These are phyloP conservation scores for Tarenaya hassleriana DNA, from an alignment of 345 rosid species.

Conservation along the genomic window DNA sequence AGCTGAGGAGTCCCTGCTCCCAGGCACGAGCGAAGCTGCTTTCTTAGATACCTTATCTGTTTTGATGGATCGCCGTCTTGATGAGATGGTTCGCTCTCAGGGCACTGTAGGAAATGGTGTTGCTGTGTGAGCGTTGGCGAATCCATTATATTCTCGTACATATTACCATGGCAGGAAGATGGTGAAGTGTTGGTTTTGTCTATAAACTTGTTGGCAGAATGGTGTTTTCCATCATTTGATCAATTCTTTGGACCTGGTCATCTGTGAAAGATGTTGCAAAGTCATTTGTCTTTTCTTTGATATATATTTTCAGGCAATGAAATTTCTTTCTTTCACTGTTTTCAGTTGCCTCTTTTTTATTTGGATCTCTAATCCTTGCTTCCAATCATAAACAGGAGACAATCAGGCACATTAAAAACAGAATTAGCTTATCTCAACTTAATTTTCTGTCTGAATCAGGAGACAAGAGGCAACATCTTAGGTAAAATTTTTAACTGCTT, in stretches of 20 bases:
- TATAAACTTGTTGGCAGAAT: constrained; percentile 17
- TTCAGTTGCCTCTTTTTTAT: no score
- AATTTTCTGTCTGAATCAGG: no score
- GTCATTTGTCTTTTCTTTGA: no score
- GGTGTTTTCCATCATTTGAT: constrained; percentile 1
- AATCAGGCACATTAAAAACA: no score
- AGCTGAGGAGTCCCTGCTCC: constrained; percentile 31
- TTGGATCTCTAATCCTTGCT: no score
- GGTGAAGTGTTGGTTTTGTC: constrained; percentile 1
- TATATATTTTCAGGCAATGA: no score
- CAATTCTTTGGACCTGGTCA: constrained; percentile 27
- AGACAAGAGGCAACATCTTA: no score
- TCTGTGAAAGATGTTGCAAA: no score
- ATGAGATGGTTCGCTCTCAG: constrained; percentile 22
- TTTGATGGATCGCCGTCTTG: constrained; percentile 28
- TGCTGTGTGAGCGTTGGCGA: constrained; percentile 16
- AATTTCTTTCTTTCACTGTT: no score
- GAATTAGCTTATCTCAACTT: no score
- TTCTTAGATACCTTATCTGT: constrained; percentile 24
- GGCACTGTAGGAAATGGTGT: constrained; percentile 31
- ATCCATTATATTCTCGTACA: constrained; percentile 19
- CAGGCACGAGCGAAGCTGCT: constrained; percentile 26
- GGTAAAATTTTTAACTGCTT: no score
- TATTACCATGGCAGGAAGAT: constrained; percentile 5
- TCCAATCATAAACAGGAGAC: no score